Base-by-base conservation (phyloP, 1,284 basidiomycete species). In the Rhodotorula glutinis region DNA sequence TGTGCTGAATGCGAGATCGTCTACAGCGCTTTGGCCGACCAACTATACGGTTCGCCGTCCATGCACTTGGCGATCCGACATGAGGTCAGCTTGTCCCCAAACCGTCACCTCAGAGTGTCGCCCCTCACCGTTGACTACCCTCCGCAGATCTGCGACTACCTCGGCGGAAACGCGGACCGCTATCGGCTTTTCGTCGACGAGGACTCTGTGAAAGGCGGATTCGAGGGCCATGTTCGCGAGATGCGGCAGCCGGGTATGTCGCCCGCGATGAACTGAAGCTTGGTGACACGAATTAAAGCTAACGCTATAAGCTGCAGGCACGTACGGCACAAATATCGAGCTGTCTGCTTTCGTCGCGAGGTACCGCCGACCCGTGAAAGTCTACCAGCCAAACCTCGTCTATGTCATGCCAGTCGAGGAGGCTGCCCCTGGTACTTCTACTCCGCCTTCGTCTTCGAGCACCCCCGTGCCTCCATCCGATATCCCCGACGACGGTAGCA, bases 151-250 rank as follows among this genome's bases (percentile, higher is more conserved):
- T 94, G 91, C 78, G 86, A 90, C 75, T 92, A 89, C 85, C 88
- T 94, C 60, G 85, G 84, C 57, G 75, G 78, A 8, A 84, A 91
- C 77, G 83, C 85, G 56, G 82, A 86, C 54, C 84, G 87, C 38
- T 95, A 92, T 77, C 89, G 86, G 66, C 88, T 88, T 9, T 95
- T 95, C 77, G 89, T 93, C 47, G 92, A 95, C 76, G 89, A 91
- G 75, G 90, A 90, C 74, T 82, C 88, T 59, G 87, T 88, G 29
- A 70, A 74, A 43, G 72, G 70, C 8, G 75, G 75, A 23, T 80
- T 90, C 63, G 85, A 85, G 23, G 83, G 83, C 2, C 89, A 92
- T 79, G 78, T 92, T 47, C 77, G 82, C 57, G 87, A 85, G 73
- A 91, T 91, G 89, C 80, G 87, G 60, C 84, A 88, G 79, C 85